Evolutionary conservation across 2,329 filamentous ascomycete species (phyloP).

Genomic region (Aspergillus sergii): DNA sequence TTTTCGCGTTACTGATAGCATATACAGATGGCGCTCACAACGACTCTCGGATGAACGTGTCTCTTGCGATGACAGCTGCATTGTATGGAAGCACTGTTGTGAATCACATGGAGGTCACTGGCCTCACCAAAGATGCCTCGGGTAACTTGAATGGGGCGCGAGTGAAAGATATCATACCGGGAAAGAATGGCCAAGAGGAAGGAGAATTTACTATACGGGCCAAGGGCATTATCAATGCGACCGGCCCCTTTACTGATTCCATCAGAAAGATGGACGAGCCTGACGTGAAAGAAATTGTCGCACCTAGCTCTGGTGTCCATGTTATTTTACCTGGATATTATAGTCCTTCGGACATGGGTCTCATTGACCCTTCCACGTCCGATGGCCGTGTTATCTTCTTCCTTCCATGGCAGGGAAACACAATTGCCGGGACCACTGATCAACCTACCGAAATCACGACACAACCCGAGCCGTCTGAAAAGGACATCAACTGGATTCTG

Average conservation of each 20-base stretch:
- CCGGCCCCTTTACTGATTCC: slow-evolving; percentile 82
- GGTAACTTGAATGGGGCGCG: slow-evolving; percentile 74
- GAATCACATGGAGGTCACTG: slow-evolving; percentile 80
- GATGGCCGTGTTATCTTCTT: slow-evolving; percentile 93
- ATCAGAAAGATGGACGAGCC: slow-evolving; percentile 84
- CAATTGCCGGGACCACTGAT: slow-evolving; percentile 86
- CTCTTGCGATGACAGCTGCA: slow-evolving; percentile 84
- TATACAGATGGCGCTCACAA: slow-evolving; percentile 79
- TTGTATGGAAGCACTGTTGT: slow-evolving; percentile 80
- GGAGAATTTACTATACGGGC: slow-evolving; percentile 72
- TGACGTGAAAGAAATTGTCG: slow-evolving; percentile 73
- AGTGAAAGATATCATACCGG: slow-evolving; percentile 70
- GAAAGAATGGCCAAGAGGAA: slow-evolving; percentile 63
- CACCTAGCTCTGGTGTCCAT: slow-evolving; percentile 82
- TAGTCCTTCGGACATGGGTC: slow-evolving; percentile 80
- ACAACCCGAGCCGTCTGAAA: slow-evolving; percentile 76
- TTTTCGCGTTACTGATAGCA: slow-evolving; percentile 17
- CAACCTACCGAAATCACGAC: slow-evolving; percentile 71
- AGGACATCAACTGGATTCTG: slow-evolving; percentile 87
- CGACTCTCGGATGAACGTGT: slow-evolving; percentile 90
- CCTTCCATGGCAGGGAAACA: slow-evolving; percentile 90
- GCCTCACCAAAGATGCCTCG: slow-evolving; percentile 71
- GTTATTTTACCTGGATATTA: slow-evolving; percentile 86
- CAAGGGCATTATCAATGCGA: slow-evolving; percentile 84
- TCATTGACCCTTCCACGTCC: slow-evolving; percentile 83